Evolutionary conservation across 1,284 basidiomycete genomes (phyloP), one percentile per base, ranked within the genome.

Genomic region (Trametes sp.): DNA sequence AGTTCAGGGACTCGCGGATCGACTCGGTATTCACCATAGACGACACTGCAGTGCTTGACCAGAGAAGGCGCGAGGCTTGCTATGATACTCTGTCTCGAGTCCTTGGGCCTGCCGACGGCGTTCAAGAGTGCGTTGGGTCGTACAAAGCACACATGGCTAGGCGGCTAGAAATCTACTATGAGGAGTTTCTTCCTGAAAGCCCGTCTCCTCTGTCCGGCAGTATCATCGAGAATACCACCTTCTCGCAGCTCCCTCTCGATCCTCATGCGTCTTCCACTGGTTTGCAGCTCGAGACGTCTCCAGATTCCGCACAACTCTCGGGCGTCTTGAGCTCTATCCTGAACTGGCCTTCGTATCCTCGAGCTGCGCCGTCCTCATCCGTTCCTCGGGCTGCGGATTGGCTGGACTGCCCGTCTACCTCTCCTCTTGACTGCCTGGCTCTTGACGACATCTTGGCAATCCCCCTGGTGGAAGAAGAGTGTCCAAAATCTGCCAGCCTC

Each of bases 111-210:
- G 76, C 80, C 21, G 62, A 69, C 31, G 82, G 81, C 36, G 76
- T 85, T 50, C 79, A 84, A 68, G 84, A 87, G 70, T 80, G 75
- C 54, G 77, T 82, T 57, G 85, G 84, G 33, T 81, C 82, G 5
- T 88, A 87, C 71, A 78, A 77, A 63, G 74, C 78, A 44, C 80
- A 82, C 67, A 87, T 87, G 86, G 76, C 81, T 61, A 77, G 80
- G 61, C 82, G 78, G 68, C 74, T 76, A 31, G 77, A 77, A 58
- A 72, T 78, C 45, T 85, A 83, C 71, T 84, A 81, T 62, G 75
- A 81, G 54, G 73, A 74, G 54, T 80, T 59, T 52, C 54, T 57
- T 48, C 59, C 45, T n/a, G 26, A 24, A 21, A 10, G 14, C 31
- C 19, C 16, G 35, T 4, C 36, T n/a, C 23, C 36, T 23, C 36